Percentiles rank a stretch among this genome's conserved stretches.
Evolutionary conservation across 352 stramenopile genomes (phyloP).

Genomic region (Pythium brassicae): DNA sequence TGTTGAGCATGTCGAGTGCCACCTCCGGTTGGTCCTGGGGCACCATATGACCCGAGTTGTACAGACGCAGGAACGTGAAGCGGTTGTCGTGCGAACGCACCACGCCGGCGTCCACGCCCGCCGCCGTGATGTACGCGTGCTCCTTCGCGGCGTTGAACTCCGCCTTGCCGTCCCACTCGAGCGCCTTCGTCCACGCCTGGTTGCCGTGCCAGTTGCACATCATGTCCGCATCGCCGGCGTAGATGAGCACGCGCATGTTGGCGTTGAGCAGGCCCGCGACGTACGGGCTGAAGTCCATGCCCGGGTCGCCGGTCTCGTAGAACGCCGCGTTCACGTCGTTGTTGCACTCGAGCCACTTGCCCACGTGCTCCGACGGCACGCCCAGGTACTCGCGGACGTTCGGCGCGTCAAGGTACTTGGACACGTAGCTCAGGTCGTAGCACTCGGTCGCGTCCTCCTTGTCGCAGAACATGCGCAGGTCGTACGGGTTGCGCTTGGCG

Average conservation of each 20-base stretch:
- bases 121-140: conserved; percentile 4
- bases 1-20: conserved; percentile 30
- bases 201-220: conserved; percentile 95
- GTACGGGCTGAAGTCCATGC: conserved; percentile 68
- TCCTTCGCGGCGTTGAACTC: conserved; percentile 9
- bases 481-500: conserved; percentile 55
- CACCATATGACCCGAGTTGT: conserved; percentile 34
- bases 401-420: conserved; percentile 36
- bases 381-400: conserved; percentile 13
- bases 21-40: conserved; percentile 25
- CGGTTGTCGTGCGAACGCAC: conserved; percentile 16
- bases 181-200: conserved; percentile 75
- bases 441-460: conserved; percentile 8
- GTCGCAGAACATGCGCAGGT: conserved; percentile 43
- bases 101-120: conserved; percentile 5
- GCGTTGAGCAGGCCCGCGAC: conserved; percentile 70
- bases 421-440: conserved; percentile 28
- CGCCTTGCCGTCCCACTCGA: conserved; percentile 10
- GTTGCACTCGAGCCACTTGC: conserved; percentile 83
- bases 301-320: conserved; percentile 12
- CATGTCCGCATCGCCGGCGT: conserved; percentile 93
- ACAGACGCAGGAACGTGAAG: conserved; percentile 33
- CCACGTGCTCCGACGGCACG: conserved; percentile 11
- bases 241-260: conserved; percentile 77
- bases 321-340: conserved; percentile 43